Conservation (phyloP, 331 rosid species). For the Malus hybrid region DNA sequence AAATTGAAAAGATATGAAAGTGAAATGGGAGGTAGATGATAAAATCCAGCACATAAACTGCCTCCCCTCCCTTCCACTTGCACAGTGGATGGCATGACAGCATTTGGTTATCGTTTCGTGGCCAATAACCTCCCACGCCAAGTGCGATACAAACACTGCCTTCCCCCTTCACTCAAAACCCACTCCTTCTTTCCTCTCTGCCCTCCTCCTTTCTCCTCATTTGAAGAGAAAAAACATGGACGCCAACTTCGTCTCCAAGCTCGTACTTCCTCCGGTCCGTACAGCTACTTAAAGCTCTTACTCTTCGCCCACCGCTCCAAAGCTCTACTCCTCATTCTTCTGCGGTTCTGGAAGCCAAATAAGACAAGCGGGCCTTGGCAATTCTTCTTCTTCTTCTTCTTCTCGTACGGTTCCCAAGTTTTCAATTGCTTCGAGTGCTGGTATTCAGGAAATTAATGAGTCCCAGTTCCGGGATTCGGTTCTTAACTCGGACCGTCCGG, state of each 20-base stretch:
- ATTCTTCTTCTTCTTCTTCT: not conserved
- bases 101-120: not conserved
- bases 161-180: not conserved
- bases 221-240: conserved; percentile 20
- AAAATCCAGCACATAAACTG: not conserved
- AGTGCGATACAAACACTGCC: not conserved
- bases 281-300: conserved; percentile 18
- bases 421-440: conserved; percentile 36
- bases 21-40: too few species aligned
- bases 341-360: not conserved
- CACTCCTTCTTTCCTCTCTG: not conserved
- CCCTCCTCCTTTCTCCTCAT: not conserved
- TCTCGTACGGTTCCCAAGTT: conserved; percentile 14
- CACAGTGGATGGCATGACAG: too few species aligned
- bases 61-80: too few species aligned
- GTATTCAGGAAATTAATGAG: conserved; percentile 51
- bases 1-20: too few species aligned
- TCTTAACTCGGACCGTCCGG: conserved; percentile 57
- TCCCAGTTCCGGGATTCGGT: conserved; percentile 50
- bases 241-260: conserved; percentile 20
- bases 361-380: not conserved
- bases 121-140: not conserved
- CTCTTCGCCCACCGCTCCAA: conserved; percentile 5
- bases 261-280: conserved; percentile 17
- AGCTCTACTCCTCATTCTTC: conserved; percentile 10